These are phyloP conservation scores for Amesomyces nigricolor DNA, from an alignment of 2,329 filamentous ascomycete genomes.

Conservation along the genomic window DNA sequence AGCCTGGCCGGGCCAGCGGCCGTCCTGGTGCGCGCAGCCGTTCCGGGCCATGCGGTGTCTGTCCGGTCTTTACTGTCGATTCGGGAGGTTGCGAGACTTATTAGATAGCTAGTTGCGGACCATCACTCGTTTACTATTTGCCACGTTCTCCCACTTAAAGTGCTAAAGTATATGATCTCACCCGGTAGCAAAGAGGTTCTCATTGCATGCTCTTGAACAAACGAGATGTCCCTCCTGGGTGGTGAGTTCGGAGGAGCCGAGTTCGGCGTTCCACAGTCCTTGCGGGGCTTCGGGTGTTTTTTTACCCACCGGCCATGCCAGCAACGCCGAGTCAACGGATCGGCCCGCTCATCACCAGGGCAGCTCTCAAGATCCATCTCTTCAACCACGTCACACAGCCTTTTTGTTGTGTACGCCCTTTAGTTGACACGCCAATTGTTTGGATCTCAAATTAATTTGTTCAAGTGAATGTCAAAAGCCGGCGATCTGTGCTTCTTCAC, in stretches of 20 bases:
- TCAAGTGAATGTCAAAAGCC: too few species aligned
- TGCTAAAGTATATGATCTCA: background rate
- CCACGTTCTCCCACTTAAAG: background rate
- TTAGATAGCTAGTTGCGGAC: constrained; percentile 19
- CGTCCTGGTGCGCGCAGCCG: constrained; percentile 14
- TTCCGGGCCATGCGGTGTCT: constrained; percentile 20
- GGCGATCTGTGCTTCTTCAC: too few species aligned
- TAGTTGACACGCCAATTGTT: background rate
- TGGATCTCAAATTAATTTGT: too few species aligned
- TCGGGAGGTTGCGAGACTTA: constrained; percentile 12
- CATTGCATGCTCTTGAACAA: too few species aligned
- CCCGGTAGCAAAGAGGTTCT: too few species aligned
- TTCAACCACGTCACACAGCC: background rate
- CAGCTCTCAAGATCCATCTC: background rate
- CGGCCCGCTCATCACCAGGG: background rate
- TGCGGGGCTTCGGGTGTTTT: constrained; percentile 10
- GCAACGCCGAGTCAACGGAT: background rate
- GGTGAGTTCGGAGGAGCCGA: constrained; percentile 9
- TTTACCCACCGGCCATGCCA: constrained; percentile 2
- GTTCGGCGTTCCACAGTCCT: constrained; percentile 8
- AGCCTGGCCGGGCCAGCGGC: constrained; percentile 11
- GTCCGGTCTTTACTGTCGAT: constrained; percentile 24
- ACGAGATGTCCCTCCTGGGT: background rate
- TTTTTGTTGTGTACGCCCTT: background rate
- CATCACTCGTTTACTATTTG: constrained; percentile 20